A percentile compares a stretch with the other conserved stretches of the same genome.
Conservation (phyloP, 2,329 filamentous ascomycete genomes). For the Plectosphaerella plurivora region DNA sequence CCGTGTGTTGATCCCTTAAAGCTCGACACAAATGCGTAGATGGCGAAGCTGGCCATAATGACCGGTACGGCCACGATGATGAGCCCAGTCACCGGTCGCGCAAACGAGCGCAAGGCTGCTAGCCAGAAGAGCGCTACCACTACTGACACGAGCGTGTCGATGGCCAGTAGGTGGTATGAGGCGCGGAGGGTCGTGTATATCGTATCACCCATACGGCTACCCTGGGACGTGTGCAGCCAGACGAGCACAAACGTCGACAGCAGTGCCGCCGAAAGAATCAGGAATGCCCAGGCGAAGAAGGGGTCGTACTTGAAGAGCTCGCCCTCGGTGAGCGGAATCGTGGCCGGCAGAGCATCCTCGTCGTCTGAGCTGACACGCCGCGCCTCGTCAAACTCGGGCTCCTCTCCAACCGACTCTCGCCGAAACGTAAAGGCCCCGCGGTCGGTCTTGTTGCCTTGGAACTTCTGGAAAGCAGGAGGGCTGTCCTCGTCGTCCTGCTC, state of each 20-base stretch:
- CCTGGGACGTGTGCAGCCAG: slow-evolving; percentile 79
- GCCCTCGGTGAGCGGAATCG: slow-evolving; percentile 53
- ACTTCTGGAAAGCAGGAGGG: slow-evolving; percentile 60
- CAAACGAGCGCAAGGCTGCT: slow-evolving; percentile 80
- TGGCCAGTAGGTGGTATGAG: slow-evolving; percentile 83
- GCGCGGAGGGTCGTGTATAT: slow-evolving; percentile 85
- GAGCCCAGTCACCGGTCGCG: slow-evolving; percentile 73
- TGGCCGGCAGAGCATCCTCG: slow-evolving; percentile 26
- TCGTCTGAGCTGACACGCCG: slow-evolving; percentile 33
- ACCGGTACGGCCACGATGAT: slow-evolving; percentile 82
- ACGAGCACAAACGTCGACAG: slow-evolving; percentile 87
- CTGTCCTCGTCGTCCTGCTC: slow-evolving; percentile 46
- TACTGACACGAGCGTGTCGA: slow-evolving; percentile 88
- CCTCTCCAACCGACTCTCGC: slow-evolving; percentile 34
- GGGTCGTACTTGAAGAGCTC: slow-evolving; percentile 79
- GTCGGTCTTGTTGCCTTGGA: slow-evolving; percentile 34
- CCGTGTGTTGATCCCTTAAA: slow-evolving; percentile 75
- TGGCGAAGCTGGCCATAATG: slow-evolving; percentile 76
- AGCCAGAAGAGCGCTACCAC: slow-evolving; percentile 89
- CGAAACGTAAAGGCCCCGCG: slow-evolving; percentile 33
- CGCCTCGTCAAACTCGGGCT: slow-evolving; percentile 42
- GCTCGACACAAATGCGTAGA: slow-evolving; percentile 88
- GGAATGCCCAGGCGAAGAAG: slow-evolving; percentile 87
- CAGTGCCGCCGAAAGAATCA: slow-evolving; percentile 78
- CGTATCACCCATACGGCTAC: slow-evolving; percentile 79